These are phyloP conservation scores for Scopulariopsis brevicaulis DNA, from an alignment of 2,329 filamentous ascomycete genomes.

Conservation along the genomic window DNA sequence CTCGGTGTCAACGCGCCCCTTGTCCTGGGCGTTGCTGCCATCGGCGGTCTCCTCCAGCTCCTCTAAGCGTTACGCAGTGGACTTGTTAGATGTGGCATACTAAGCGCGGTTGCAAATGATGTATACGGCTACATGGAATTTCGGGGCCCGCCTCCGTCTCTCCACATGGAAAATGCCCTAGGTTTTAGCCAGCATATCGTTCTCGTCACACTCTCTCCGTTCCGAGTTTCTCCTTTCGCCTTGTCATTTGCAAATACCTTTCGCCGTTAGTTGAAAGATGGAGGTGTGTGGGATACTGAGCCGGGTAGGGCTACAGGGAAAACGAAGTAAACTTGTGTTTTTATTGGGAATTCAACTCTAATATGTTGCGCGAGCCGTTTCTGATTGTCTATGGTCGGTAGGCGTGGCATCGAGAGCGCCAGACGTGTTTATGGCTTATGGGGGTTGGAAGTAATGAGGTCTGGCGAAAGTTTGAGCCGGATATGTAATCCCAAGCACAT, in stretches of 20 bases:
- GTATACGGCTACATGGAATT: background rate
- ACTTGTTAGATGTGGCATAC: background rate
- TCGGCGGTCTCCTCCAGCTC: constrained; percentile 37
- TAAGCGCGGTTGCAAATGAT: background rate
- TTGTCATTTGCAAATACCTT: background rate
- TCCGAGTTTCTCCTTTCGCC: background rate
- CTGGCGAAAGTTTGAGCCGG: background rate
- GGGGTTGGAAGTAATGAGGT: background rate
- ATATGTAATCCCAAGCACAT: background rate
- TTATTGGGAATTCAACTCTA: background rate
- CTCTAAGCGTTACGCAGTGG: constrained; percentile 27
- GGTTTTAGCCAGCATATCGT: constrained; percentile 5
- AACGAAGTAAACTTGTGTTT: background rate
- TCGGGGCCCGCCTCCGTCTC: background rate
- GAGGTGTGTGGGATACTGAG: background rate
- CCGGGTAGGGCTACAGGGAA: background rate
- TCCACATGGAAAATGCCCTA: background rate
- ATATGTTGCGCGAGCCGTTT: background rate
- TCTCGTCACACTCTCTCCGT: background rate
- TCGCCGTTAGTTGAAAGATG: background rate
- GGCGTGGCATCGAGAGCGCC: background rate
- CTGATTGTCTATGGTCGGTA: background rate
- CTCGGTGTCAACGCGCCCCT: constrained; percentile 33
- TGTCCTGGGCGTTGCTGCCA: constrained; percentile 31
- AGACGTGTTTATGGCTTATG: background rate